Evolutionary conservation across 129 eudicot genomes (phyloP), one percentile per base, ranked within the genome.

Genomic region (Chrysanthemum lavandulifolium): DNA sequence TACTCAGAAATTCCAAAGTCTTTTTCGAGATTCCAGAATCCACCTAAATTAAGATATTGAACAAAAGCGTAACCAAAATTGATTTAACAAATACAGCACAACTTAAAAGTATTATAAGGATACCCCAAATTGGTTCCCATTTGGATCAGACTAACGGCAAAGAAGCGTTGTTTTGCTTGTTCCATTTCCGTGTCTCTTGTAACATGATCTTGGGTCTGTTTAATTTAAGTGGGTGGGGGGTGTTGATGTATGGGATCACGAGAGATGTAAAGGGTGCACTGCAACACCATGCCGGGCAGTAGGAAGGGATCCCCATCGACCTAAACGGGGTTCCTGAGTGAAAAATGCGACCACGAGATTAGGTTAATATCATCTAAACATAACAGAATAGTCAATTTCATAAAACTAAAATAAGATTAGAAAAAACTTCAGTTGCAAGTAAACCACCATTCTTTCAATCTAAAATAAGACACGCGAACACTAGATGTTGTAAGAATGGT

Each of bases 321-420:
- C 99, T 65, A 95, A 69, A 6, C 97, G 99, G 3, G 91, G 96
- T 74, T 95, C 99, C 99, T 95, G 91, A 64, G 27, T 4, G 31
- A 57, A 8, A 33, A 56, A 13, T 56, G 21, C 16, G 18, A 55
- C 21, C 62, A 51, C 13, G 2, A 5, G n/a, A 31, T 9, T 8
- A 31, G 0, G 15, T 55, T 31, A 4, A 31, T 4, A 0, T 31
- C 36, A 31, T 31, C 6, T 31, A 31, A 31, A 31, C 3, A 31
- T 31, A 31, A 31, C 6, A 31, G 3, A 31, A 31, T 31, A 31
- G 36, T 31, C 36, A 29, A 3, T 29, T 3, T 29, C 33, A 29
- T 29, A 29, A 29, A 29, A 3, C 4, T 3, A 3, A 29, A 29
- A 29, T 29, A 29, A 29, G 33, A 29, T 29, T 29, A 3, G 3